Base-by-base conservation (phyloP, 2,329 filamentous ascomycete genomes). In the Neofusicoccum parvum region DNA sequence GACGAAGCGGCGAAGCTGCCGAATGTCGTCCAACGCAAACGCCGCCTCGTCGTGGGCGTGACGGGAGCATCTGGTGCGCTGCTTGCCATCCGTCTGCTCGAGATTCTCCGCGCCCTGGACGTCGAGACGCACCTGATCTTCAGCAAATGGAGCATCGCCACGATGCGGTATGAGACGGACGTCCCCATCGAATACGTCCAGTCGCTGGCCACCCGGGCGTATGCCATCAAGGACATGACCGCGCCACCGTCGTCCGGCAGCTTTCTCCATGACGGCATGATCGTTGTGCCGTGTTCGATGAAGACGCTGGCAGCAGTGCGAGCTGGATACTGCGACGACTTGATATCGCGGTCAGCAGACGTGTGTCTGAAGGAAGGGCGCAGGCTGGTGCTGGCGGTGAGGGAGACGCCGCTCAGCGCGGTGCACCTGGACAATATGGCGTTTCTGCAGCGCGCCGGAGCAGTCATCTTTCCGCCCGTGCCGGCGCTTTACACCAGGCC, bases 31-130 rank as follows among this genome's bases (percentile, higher is more conserved):
- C 53, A 66, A 17, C n/a, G 27, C 15, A 68, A 67, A 45, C 72
- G 72, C 36, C 70, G 74, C 9, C 82, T 84, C 58, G 75, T 85
- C 1, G 76, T 85, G 5, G 83, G 76, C 20, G 80, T 85, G 48
- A 85, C 83, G 1, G 83, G 82, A 3, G 82, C 83, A 0, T 85
- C 83, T 0, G 82, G 83, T 3, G 75, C 82, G 1, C 70, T 77
- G 1, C 73, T 80, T 5, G 82, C 76, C 1, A 80, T 84, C 64
- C 78, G 76, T 15, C 69, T 78, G 0, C 78, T 84, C 3, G 71
- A 75, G 7, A 72, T 74, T 2, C 76, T 85, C 0, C 78, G 79
- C 1, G 67, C 69, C 0, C 75, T 83, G 11, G 73, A 79, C n/a
- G 69, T 83, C 15, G 82, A 85, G 70, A 83, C 81, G 5, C 68